Percentiles rank a stretch among this genome's conserved stretches.
Evolutionary conservation across 331 rosid genomes (phyloP).

Genomic region (Pyracantha coccinea): DNA sequence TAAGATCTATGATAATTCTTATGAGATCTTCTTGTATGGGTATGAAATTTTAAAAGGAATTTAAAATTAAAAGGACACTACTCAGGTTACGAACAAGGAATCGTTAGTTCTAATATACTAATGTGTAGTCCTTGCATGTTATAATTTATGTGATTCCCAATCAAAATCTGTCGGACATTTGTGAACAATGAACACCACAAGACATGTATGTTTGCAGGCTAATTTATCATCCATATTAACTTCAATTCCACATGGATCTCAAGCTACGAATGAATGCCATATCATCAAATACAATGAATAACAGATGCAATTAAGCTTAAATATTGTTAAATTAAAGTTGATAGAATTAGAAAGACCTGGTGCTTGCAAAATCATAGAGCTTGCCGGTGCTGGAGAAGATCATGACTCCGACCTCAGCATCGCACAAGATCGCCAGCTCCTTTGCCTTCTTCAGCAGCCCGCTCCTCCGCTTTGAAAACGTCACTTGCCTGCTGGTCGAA

Average conservation of each 20-base stretch:
- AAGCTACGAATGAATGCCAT: background rate
- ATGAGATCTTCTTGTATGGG: too few species aligned
- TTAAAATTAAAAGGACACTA: too few species aligned
- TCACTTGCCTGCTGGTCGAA: constrained; percentile 90
- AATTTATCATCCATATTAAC: too few species aligned
- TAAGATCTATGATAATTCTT: too few species aligned
- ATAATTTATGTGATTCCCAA: too few species aligned
- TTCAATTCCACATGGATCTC: background rate
- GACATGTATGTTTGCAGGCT: too few species aligned
- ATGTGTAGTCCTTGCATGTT: too few species aligned
- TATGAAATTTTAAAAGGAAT: too few species aligned
- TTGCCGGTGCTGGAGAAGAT: constrained; percentile 90
- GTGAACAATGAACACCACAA: too few species aligned
- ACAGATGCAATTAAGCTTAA: background rate
- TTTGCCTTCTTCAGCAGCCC: constrained; percentile 92
- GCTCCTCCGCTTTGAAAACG: constrained; percentile 83
- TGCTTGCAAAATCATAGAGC: constrained; percentile 72
- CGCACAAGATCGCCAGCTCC: constrained; percentile 87
- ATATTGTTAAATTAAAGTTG: background rate
- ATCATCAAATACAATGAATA: background rate
- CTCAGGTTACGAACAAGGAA: too few species aligned
- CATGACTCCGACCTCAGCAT: constrained; percentile 89
- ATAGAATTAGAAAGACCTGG: constrained; percentile 38
- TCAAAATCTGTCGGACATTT: too few species aligned
- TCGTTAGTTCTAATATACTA: too few species aligned